These are phyloP conservation scores for Paecilomyces sp. DNA, from an alignment of 2,329 filamentous ascomycete species.

Conservation along the genomic window DNA sequence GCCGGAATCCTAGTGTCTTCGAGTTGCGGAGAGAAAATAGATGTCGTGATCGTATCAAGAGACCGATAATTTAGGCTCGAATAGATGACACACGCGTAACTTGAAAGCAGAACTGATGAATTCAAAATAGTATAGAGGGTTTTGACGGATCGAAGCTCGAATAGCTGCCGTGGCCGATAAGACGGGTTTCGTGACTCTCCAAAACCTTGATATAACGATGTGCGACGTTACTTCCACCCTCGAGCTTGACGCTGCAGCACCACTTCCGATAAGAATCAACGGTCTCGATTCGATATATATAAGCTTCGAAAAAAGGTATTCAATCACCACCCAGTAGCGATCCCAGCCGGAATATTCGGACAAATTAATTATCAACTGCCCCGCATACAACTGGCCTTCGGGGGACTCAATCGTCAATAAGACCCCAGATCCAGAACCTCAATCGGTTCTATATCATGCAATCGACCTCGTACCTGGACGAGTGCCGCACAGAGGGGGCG, in stretches of 20 bases:
- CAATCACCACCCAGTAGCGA: background rate
- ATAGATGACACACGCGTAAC: background rate
- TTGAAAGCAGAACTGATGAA: background rate
- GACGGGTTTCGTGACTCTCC: background rate
- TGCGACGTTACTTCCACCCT: background rate
- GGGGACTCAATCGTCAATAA: background rate
- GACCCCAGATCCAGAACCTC: background rate
- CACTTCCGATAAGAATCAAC: background rate
- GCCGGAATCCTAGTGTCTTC: background rate
- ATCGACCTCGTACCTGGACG: background rate
- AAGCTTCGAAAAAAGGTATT: background rate
- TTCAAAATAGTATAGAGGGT: background rate
- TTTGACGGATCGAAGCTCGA: background rate
- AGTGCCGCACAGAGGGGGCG: background rate
- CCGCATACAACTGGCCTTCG: background rate
- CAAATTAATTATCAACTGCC: background rate
- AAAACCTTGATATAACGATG: background rate
- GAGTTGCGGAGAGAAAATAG: background rate
- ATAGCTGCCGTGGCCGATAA: background rate
- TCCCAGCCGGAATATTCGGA: background rate
- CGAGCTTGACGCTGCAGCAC: background rate
- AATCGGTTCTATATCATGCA: background rate
- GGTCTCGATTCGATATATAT: background rate
- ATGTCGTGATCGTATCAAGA: background rate
- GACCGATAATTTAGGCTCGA: background rate